These are phyloP conservation scores for Tardiomyces blankii DNA, from an alignment of 1,139 yeast genomes.

Conservation along the genomic window DNA sequence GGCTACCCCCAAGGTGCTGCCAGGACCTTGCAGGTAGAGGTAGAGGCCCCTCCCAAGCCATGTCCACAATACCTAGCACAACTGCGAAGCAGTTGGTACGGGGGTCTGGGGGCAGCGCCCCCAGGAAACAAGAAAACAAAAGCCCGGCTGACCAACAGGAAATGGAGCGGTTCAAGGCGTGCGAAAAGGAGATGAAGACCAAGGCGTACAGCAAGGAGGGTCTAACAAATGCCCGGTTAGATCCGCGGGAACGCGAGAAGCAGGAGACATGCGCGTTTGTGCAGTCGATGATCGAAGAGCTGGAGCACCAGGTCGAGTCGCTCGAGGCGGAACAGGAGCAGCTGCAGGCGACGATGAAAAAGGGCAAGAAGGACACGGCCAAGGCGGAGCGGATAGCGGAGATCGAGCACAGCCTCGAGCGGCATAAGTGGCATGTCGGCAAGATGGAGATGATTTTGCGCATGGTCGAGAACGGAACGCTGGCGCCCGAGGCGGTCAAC, in stretches of 20 bases:
- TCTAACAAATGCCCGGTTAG: constrained; percentile 56
- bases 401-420: constrained; percentile 51
- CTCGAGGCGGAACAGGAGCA: constrained; percentile 69
- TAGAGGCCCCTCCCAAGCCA: no score
- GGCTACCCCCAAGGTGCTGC: no score
- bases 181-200: constrained; percentile 89
- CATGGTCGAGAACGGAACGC: constrained; percentile 68
- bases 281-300: constrained; percentile 65
- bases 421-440: constrained; percentile 71
- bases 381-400: constrained; percentile 51
- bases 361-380: constrained; percentile 45
- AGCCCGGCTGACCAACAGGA: constrained; percentile 32
- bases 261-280: constrained; percentile 66
- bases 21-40: no score
- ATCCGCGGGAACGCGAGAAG: constrained; percentile 74
- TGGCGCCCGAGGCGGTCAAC: constrained; percentile 73
- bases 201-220: constrained; percentile 96
- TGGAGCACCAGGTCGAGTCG: constrained; percentile 71
- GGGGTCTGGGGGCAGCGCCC: neutral
- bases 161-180: constrained; percentile 94
- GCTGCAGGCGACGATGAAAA: constrained; percentile 39
- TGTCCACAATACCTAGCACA: no score
- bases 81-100: no score
- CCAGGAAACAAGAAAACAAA: neutral
- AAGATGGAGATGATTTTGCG: constrained; percentile 71